Evolutionary conservation across 768 basidiomycete genomes (phyloP).

Genomic region (Rubroboletus satanas): DNA sequence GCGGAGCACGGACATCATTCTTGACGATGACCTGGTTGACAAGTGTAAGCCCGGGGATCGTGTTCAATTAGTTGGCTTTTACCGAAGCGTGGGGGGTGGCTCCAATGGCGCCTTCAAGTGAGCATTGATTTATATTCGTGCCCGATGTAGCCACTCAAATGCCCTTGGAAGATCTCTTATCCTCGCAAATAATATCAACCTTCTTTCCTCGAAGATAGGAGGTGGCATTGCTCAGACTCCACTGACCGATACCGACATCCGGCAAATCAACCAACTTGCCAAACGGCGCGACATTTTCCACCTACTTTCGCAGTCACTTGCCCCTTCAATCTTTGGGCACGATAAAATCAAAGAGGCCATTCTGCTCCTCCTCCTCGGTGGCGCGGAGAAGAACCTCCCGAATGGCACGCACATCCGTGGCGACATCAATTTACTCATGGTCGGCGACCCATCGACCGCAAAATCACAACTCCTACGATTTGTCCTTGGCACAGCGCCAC

Average conservation of each 20-base stretch:
- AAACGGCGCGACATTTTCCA: conserved; percentile 85
- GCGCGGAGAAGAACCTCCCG: conserved; percentile 94
- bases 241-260: conserved; percentile 90
- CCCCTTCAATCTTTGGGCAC: conserved; percentile 95
- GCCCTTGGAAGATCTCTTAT: conserved; percentile 69
- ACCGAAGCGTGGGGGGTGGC: conserved; percentile 91
- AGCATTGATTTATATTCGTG: conserved; percentile 21
- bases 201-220: conserved; percentile 91
- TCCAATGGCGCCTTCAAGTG: conserved; percentile 93
- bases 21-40: conserved; percentile 97
- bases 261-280: conserved; percentile 89
- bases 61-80: conserved; percentile 93
- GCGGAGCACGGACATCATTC: conserved; percentile 90
- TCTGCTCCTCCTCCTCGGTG: conserved; percentile 88
- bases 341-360: conserved; percentile 95
- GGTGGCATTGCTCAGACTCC: conserved; percentile 92
- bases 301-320: conserved; percentile 89
- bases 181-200: conserved; percentile 91
- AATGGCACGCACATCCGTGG: conserved; percentile 99
- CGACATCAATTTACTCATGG: conserved; percentile 99
- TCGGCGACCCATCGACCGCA: conserved; percentile 98
- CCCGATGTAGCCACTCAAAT: conserved; percentile 10
- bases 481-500: conserved; percentile 90
- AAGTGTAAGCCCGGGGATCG: conserved; percentile 97
- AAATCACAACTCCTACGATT: conserved; percentile 96